Evolutionary conservation across 164 flowering plant genomes (phyloP).

Genomic region (grape (Vitis vinifera)): ASM3070453v1 NC_081805.1:1499501-1500000

Average conservation of each 20-base stretch:
- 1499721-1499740: neutral
- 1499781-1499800: conserved; percentile 29
- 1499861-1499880: conserved; percentile 78
- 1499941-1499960: too few species aligned
- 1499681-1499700: neutral
- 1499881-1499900: conserved; percentile 66
- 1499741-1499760: conserved; percentile 71
- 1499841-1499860: conserved; percentile 72
- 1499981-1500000: too few species aligned
- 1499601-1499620: neutral
- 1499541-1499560: neutral
- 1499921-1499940: conserved; percentile 71
- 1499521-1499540: neutral
- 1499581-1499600: neutral
- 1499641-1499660: too few species aligned
- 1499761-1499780: conserved; percentile 39
- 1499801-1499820: conserved; percentile 44
- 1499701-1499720: neutral
- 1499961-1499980: too few species aligned
- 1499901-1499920: conserved; percentile 76
- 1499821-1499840: conserved; percentile 67
- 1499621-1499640: too few species aligned
- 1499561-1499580: too few species aligned
- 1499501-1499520: neutral
- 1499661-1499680: neutral